These are phyloP conservation scores for Massariosphaeria phaeospora DNA, from an alignment of 495 filamentous ascomycete species.

Conservation along the genomic window DNA sequence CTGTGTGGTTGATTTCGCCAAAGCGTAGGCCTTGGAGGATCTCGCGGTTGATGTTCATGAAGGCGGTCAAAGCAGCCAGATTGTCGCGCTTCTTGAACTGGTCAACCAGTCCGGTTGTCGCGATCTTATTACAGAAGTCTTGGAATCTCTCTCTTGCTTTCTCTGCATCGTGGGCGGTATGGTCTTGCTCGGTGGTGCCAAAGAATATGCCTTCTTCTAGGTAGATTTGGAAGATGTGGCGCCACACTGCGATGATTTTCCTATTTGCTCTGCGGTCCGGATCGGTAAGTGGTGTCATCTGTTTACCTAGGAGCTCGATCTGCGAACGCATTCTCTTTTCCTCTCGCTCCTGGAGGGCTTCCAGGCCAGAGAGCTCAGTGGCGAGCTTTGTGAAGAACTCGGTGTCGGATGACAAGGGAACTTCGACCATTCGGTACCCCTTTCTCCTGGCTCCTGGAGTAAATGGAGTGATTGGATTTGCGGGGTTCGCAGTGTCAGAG, in stretches of 20 bases:
- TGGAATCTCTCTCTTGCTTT: conserved; percentile 45
- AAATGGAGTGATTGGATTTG: background rate
- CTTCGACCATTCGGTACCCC: conserved; percentile 47
- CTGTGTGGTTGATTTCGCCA: conserved; percentile 65
- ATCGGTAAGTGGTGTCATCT: conserved; percentile 54
- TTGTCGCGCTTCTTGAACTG: conserved; percentile 58
- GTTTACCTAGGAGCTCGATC: conserved; percentile 52
- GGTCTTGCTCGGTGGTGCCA: conserved; percentile 57
- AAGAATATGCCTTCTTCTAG: conserved; percentile 68
- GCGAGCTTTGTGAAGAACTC: conserved; percentile 66
- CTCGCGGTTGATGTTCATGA: conserved; percentile 59
- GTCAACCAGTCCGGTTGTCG: conserved; percentile 46
- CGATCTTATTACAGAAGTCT: conserved; percentile 32
- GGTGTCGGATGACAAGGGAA: conserved; percentile 61
- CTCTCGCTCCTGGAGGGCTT: conserved; percentile 55
- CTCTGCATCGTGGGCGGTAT: conserved; percentile 51
- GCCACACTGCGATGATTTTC: conserved; percentile 66
- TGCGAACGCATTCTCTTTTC: conserved; percentile 50
- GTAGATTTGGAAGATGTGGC: conserved; percentile 68
- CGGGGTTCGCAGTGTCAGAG: background rate
- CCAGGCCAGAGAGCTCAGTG: conserved; percentile 56
- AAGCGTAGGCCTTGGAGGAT: conserved; percentile 64
- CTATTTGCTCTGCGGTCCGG: conserved; percentile 51
- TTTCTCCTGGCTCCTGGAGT: background rate
- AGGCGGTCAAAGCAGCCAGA: conserved; percentile 52